Base-by-base conservation (phyloP, 352 stramenopile species). In the Phytophthora syringae region DNA sequence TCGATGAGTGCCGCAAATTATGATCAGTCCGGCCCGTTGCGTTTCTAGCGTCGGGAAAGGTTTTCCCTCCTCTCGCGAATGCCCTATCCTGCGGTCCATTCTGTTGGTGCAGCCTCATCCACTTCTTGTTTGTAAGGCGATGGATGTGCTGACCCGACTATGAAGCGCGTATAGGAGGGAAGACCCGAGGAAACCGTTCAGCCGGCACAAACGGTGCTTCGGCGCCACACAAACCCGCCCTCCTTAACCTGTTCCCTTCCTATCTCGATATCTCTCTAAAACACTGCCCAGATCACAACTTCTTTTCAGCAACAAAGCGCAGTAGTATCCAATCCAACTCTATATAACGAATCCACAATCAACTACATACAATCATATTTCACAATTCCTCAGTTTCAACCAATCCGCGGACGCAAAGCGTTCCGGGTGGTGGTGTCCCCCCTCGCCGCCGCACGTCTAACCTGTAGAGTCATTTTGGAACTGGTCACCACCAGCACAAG, bases 381-480 rank as follows among this genome's bases (percentile, higher is more conserved):
- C 32, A 28, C 20, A 42, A 56, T 15, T 45, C 4, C 12, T n/a
- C 6, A 21, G 5, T 54, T 39, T 48, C 18, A 18, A 20, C 55
- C 44, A 63, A 54, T 63, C 32, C 12, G 7, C 15, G 2, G 20
- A 43, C 32, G 20, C 34, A 1, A 18, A 2, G 27, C 27, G 27
- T 52, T 54, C 24, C 5, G 42, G 59, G 49, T 53, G 37, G 28
- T 50, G n/a, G 37, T 22, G 36, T 37, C 47, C 27, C 36, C 27
- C 15, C n/a, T 11, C n/a, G n/a, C 24, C 32, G 16, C 16, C 13
- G 6, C 3, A 22, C 21, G 10, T 49, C 21, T 28, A n/a, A n/a
- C 7, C 25, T 18, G 20, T 25, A 25, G 2, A 16, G 32, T 73
- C 77, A 86, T 80, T 86, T 70, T 64, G 53, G 37, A 84, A 86